phyloP scores from a whole-genome alignment of 352 stramenopile species.

The Aphanomyces invadans region DNA sequence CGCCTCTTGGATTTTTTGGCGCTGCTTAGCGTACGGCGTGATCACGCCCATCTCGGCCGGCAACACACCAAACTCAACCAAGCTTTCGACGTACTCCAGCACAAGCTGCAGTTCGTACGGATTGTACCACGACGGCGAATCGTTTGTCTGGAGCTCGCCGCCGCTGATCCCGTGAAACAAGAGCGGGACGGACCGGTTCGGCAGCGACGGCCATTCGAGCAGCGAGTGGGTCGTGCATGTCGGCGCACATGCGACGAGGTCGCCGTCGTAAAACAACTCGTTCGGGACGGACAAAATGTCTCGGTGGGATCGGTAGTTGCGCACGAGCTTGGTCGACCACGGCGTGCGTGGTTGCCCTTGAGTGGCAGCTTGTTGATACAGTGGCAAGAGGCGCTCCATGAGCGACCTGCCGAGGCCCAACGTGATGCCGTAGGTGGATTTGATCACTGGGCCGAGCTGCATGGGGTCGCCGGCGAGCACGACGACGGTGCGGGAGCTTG shows the following conservation, averaged over 20 bases:
- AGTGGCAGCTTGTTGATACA: conserved; percentile 17
- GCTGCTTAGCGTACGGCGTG: conserved; percentile 36
- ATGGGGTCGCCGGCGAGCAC: conserved; percentile 58
- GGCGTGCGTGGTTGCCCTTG: conserved; percentile 7
- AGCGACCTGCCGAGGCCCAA: conserved; percentile 41
- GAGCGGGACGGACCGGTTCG: conserved; percentile 36
- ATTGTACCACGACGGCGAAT: conserved; percentile 71
- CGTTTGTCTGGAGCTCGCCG: conserved; percentile 35
- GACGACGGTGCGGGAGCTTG: conserved; percentile 26
- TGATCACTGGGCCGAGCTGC: conserved; percentile 51
- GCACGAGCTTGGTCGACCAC: conserved; percentile 42
- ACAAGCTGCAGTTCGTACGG: conserved; percentile 43
- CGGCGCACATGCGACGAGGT: conserved; percentile 36
- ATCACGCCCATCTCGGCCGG: conserved; percentile 63
- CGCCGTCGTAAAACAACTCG: conserved; percentile 47
- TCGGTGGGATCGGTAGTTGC: conserved; percentile 57
- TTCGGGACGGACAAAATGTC: conserved; percentile 45
- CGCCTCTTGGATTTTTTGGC: conserved; percentile 24
- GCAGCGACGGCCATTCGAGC: conserved; percentile 48
- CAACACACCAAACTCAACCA: conserved; percentile 26
- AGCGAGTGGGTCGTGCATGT: conserved; percentile 29
- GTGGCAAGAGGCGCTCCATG: conserved; percentile 37
- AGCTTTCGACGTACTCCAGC: conserved; percentile 42
- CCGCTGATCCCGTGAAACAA: conserved; percentile 47
- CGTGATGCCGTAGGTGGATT: conserved; percentile 28